Conservation (phyloP, 768 basidiomycete genomes). For the Psilocybe subaeruginosa region DNA sequence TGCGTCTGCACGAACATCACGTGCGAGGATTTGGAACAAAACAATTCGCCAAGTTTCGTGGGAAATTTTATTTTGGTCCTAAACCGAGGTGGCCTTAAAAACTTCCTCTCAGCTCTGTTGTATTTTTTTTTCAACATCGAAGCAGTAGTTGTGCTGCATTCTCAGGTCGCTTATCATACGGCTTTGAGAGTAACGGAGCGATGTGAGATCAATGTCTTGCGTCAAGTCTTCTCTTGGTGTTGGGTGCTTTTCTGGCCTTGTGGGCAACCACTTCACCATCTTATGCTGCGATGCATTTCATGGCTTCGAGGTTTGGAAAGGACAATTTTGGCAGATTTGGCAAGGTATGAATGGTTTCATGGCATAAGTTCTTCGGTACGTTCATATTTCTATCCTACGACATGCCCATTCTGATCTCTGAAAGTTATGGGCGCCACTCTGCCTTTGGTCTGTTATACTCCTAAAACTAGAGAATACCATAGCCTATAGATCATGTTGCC, state of each 20-base stretch:
- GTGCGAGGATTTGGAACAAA: neutral
- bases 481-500: too few species aligned
- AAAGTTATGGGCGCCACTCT: too few species aligned
- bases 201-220: conserved; percentile 24
- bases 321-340: neutral
- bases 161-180: conserved; percentile 23
- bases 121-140: conserved; percentile 24
- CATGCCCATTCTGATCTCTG: too few species aligned
- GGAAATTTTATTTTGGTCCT: neutral
- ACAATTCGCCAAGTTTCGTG: neutral
- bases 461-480: too few species aligned
- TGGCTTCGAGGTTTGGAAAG: neutral
- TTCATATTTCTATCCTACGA: too few species aligned
- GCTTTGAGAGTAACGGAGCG: conserved; percentile 33
- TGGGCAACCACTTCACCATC: conserved; percentile 1
- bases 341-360: neutral
- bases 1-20: neutral
- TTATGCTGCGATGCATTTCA: neutral
- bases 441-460: too few species aligned
- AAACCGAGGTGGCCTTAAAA: neutral
- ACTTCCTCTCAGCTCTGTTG: neutral
- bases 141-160: conserved; percentile 32
- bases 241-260: conserved; percentile 4
- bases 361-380: too few species aligned
- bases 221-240: neutral